Percentiles rank a stretch among this genome's conserved stretches.
Conservation (phyloP, 768 basidiomycete species). For the Suillus subluteus region DNA sequence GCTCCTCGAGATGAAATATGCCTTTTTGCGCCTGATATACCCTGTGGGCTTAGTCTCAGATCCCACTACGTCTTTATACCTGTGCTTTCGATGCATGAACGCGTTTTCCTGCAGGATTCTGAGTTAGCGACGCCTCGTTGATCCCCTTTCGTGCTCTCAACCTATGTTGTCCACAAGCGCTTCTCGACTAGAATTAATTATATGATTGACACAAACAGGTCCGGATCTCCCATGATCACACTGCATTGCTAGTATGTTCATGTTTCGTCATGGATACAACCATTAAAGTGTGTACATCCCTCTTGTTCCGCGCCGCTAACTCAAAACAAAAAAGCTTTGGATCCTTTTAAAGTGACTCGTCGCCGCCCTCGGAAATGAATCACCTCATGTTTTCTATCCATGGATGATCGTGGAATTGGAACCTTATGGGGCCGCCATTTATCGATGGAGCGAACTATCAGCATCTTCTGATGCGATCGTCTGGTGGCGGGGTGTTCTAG, state of each 20-base stretch:
- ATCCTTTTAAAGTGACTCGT: slow-evolving; percentile 10
- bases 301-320: slow-evolving; percentile 1
- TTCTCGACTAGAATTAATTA: slow-evolving; percentile 16
- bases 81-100: slow-evolving; percentile 16
- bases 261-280: slow-evolving; percentile 25
- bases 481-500: slow-evolving; percentile 24
- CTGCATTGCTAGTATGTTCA: slow-evolving; percentile 7
- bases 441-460: slow-evolving; percentile 29
- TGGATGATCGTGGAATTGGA: slow-evolving; percentile 29
- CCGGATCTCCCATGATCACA: slow-evolving; percentile 16
- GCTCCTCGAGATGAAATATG: slow-evolving; percentile 11
- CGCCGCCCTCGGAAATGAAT: slow-evolving; percentile 38
- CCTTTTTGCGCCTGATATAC: slow-evolving; percentile 9
- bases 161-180: slow-evolving; percentile 16
- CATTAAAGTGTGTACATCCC: background rate
- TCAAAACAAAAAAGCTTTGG: slow-evolving; percentile 2
- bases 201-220: slow-evolving; percentile 16
- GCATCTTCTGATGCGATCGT: slow-evolving; percentile 31
- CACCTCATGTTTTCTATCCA: slow-evolving; percentile 33
- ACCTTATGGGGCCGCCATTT: slow-evolving; percentile 22
- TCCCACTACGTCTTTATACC: slow-evolving; percentile 14
- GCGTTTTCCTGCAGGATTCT: slow-evolving; percentile 13
- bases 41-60: slow-evolving; percentile 8
- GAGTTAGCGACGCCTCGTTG: slow-evolving; percentile 20
- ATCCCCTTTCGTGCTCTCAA: slow-evolving; percentile 18